These are phyloP conservation scores for Monascus ruber DNA, from an alignment of 2,329 filamentous ascomycete genomes.

Conservation along the genomic window DNA sequence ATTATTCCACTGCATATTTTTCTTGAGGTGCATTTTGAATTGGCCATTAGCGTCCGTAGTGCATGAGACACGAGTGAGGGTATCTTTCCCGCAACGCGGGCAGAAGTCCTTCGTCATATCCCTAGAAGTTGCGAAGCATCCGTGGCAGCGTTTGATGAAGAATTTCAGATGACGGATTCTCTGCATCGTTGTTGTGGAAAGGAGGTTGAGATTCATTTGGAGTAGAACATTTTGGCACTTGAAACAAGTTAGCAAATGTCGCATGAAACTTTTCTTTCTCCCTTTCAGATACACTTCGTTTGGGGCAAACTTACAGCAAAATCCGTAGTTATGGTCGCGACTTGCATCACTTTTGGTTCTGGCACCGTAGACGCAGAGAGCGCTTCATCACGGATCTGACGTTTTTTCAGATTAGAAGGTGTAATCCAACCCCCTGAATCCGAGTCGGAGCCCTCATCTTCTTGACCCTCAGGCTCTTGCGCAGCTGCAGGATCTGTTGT, in stretches of 20 bases:
- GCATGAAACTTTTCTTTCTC: not conserved
- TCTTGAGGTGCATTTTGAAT: slow-evolving; percentile 79
- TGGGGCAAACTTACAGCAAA: slow-evolving; percentile 59
- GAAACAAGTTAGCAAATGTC: slow-evolving; percentile 2
- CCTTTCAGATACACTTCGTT: not conserved
- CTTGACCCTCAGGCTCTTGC: slow-evolving; percentile 13
- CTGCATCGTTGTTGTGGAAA: slow-evolving; percentile 61
- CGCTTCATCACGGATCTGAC: slow-evolving; percentile 57
- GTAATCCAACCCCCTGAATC: slow-evolving; percentile 79
- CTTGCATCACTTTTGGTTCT: slow-evolving; percentile 59
- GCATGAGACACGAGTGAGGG: slow-evolving; percentile 74
- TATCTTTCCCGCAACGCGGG: slow-evolving; percentile 75
- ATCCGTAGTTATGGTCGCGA: slow-evolving; percentile 87
- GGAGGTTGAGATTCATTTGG: slow-evolving; percentile 84
- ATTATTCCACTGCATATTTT: slow-evolving; percentile 93
- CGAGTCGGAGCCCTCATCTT: slow-evolving; percentile 28
- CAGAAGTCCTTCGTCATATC: slow-evolving; percentile 89
- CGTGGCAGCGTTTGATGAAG: slow-evolving; percentile 86
- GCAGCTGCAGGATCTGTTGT: slow-evolving; percentile 8
- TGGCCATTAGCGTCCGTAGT: slow-evolving; percentile 69
- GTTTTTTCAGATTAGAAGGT: slow-evolving; percentile 77
- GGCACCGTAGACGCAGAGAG: slow-evolving; percentile 38
- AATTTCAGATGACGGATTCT: slow-evolving; percentile 78
- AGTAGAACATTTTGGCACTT: slow-evolving; percentile 77
- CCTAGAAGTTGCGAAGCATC: slow-evolving; percentile 74